Base-by-base conservation (phyloP, 345 rosid species). In the Limnanthes douglasii region DNA sequence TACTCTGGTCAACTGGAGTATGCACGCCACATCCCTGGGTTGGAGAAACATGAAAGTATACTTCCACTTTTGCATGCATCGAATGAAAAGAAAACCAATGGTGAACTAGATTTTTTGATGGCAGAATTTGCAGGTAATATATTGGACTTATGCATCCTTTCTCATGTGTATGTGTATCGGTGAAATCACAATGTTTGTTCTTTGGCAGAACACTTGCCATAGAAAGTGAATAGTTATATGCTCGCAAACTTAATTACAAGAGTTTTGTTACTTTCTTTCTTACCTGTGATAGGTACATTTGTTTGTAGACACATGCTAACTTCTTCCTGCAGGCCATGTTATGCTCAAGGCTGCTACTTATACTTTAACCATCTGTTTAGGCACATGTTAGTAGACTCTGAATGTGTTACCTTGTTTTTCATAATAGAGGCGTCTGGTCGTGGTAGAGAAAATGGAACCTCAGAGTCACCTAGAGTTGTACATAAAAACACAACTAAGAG, bases 21-120 rank as follows among this genome's bases (percentile, higher is more conserved):
- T 67, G 79, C 62, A 9, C 75, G 77, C 35, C 92, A 79, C 53
- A 52, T 76, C 28, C 58, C 97, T 16, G 95, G 92, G n/a, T 30
- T 84, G 38, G 95, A 90, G 61, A 79, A 65, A 56, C 98, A 84
- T 62, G 94, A 84, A 66, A 90, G 92, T 39, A 72, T 76, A 40
- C 65, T 90, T 45, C 94, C 92, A 38, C 65, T 84, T 11, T 56
- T 90, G 39, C 98, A 90, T 65, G 79, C 84, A 43, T 66, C 77
- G 59, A 65, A 58, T 60, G 97, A 79, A 38, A 84, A 78, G 78
- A 83, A 77, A 69, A 55, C 70, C 37, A 90, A 74, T 47, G 98
- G 92, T 20, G 98, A 84, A 64, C 61, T 88, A 13, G 97, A 88
- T 45, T 80, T 70, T 61, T 48, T 88, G 54, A 79, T 88, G 95